Evolutionary conservation across 805 yeast genomes (phyloP).

Genomic region (Schwanniomyces polymorphus): DNA sequence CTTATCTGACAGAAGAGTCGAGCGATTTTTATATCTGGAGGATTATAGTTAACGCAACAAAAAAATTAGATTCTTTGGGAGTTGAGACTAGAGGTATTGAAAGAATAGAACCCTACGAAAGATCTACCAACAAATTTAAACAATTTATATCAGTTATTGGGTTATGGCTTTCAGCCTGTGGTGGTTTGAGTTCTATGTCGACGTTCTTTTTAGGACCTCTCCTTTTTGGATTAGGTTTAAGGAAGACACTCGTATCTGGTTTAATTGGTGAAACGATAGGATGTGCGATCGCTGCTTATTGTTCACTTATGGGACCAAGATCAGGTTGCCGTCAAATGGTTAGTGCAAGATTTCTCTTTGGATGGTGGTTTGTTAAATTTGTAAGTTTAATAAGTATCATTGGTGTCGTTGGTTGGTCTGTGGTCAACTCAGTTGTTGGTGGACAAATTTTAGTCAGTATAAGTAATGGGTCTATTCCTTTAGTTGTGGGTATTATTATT

Average conservation of each 20-base stretch:
- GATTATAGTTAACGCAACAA: constrained; percentile 10
- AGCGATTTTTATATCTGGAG: constrained; percentile 4
- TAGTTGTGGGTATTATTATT: constrained; percentile 73
- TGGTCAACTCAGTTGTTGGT: constrained; percentile 85
- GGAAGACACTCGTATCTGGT: constrained; percentile 62
- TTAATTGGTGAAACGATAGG: constrained; percentile 66
- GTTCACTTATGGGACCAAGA: constrained; percentile 85
- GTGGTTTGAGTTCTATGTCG: constrained; percentile 88
- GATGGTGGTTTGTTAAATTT: constrained; percentile 81
- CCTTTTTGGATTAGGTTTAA: constrained; percentile 66
- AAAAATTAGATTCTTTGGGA: constrained; percentile 48
- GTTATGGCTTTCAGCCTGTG: constrained; percentile 83
- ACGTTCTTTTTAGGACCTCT: constrained; percentile 77
- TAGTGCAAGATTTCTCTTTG: constrained; percentile 74
- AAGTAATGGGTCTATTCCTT: constrained; percentile 63
- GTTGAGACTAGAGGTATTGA: constrained; percentile 83
- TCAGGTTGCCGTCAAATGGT: constrained; percentile 92
- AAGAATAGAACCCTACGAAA: constrained; percentile 65
- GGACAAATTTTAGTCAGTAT: constrained; percentile 77
- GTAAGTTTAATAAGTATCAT: constrained; percentile 70
- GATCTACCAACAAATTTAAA: constrained; percentile 40
- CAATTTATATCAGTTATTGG: constrained; percentile 55
- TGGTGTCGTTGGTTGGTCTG: constrained; percentile 92
- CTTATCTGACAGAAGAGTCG: neutral
- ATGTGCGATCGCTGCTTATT: constrained; percentile 75